Conservation (phyloP, 768 basidiomycete species). For the Tulasnella sp. region DNA sequence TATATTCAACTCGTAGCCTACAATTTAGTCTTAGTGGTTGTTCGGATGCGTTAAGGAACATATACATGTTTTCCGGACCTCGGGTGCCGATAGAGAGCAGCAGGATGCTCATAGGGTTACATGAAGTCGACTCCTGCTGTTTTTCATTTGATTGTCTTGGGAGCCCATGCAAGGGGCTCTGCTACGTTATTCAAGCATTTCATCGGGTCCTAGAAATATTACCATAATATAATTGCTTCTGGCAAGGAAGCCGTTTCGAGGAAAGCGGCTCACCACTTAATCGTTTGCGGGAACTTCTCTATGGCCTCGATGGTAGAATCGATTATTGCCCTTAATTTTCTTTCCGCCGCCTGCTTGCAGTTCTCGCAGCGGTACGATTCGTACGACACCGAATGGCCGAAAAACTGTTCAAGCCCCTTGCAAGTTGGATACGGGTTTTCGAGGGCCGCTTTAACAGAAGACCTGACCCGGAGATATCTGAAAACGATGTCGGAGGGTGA, state of each 20-base stretch:
- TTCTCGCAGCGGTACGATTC: neutral
- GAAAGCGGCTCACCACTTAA: neutral
- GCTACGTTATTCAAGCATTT: no score
- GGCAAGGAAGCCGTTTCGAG: neutral
- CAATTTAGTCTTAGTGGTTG: no score
- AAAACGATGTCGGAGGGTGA: neutral
- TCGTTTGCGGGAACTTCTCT: neutral
- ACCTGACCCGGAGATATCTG: neutral
- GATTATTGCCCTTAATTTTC: neutral
- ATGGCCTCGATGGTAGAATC: neutral
- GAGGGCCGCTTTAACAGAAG: slow-evolving; percentile 4
- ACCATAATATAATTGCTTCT: no score
- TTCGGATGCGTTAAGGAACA: no score
- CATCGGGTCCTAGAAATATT: no score
- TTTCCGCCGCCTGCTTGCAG: neutral
- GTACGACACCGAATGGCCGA: neutral
- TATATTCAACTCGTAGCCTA: no score
- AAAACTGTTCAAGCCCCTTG: neutral
- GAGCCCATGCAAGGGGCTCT: no score
- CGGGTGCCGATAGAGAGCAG: no score
- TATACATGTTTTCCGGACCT: no score
- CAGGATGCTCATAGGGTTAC: no score
- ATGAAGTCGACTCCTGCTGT: no score
- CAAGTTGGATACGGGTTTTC: slow-evolving; percentile 13
- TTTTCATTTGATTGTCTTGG: no score